Evolutionary conservation across 768 basidiomycete species (phyloP), one percentile per base, ranked within the genome.

Genomic region (Panus rudis): DNA sequence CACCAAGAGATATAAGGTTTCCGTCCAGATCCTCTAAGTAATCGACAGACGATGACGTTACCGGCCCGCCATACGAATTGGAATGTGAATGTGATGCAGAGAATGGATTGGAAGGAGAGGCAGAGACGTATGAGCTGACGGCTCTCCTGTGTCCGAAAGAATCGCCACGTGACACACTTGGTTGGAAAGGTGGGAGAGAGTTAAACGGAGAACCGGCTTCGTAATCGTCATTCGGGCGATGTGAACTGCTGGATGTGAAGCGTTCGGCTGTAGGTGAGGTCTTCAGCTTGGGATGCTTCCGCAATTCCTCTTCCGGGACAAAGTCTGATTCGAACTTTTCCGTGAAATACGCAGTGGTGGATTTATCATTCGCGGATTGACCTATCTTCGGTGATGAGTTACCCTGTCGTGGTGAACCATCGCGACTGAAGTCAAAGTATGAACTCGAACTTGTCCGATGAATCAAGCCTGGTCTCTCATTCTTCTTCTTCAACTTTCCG

Each of bases 401-500:
- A n/a, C n/a, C n/a, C n/a, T n/a, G n/a, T n/a, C n/a, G n/a, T n/a
- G n/a, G n/a, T n/a, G n/a, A n/a, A n/a, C 27, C 19, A 23, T 46
- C 41, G 12, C 43, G 25, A 28, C 37, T 46, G 37, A 62, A 49
- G 39, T 64, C 57, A 49, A 84, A 83, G 56, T 80, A 81, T 6
- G 81, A 77, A 1, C 76, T 81, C 6, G 63, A 60, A 41, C 70
- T 62, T 45, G 67, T 69, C 25, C 56, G 58, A 12, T 56, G 54
- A 6, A 76, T 79, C 85, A 85, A 88, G 16, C 76, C 67, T 11
- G 59, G 51, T 41, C 50, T 43, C 63, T 68, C 52, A 47, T 72
- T 75, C 57, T 76, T 78, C 60, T 73, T 77, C 46, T 64, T 68
- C 20, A 70, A 54, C 37, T 45, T 67, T 21, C 12, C 19, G 17